phyloP scores from a whole-genome alignment of 2,329 filamentous ascomycete species.

The Neofusicoccum parvum region DNA sequence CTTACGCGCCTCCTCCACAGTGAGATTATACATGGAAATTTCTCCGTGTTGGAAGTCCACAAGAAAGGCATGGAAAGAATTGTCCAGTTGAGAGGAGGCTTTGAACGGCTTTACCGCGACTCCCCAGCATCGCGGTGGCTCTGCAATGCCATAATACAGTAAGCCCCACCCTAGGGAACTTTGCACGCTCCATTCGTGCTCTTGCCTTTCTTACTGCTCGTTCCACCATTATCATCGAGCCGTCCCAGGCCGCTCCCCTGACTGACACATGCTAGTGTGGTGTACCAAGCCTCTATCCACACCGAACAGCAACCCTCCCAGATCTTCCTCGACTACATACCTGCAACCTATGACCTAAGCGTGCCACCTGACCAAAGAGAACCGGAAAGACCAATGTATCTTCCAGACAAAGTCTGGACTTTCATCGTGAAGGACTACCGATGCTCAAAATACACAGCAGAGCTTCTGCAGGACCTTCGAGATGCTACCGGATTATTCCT shows the following conservation, averaged over 20 bases:
- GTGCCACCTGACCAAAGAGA: not conserved
- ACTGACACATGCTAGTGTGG: not conserved
- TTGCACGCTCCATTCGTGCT: not conserved
- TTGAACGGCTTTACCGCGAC: conserved; percentile 1
- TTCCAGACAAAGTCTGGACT: conserved; percentile 1
- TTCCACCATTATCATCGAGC: not conserved
- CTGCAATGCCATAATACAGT: conserved; percentile 3
- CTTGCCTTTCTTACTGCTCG: not conserved
- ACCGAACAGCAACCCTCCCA: conserved; percentile 5
- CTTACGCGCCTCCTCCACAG: conserved; percentile 3
- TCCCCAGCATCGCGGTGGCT: conserved; percentile 10
- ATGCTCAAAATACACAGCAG: conserved; percentile 3
- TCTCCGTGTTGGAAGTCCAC: conserved; percentile 5
- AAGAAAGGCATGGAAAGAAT: conserved; percentile 7
- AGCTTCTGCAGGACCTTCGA: not conserved
- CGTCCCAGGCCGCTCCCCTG: not conserved
- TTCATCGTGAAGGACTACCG: conserved; percentile 8
- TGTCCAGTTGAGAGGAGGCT: conserved; percentile 1
- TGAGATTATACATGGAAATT: conserved; percentile 3
- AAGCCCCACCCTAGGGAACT: not conserved
- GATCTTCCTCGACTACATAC: not conserved
- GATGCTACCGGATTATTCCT: not conserved
- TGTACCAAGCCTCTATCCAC: conserved; percentile 6
- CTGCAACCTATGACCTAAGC: not conserved
- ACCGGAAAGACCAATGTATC: not conserved